A percentile compares a stretch with the other conserved stretches of the same genome.
Conservation (phyloP, 148 eudicot genomes). For the Vaccinium macrocarpon region DNA sequence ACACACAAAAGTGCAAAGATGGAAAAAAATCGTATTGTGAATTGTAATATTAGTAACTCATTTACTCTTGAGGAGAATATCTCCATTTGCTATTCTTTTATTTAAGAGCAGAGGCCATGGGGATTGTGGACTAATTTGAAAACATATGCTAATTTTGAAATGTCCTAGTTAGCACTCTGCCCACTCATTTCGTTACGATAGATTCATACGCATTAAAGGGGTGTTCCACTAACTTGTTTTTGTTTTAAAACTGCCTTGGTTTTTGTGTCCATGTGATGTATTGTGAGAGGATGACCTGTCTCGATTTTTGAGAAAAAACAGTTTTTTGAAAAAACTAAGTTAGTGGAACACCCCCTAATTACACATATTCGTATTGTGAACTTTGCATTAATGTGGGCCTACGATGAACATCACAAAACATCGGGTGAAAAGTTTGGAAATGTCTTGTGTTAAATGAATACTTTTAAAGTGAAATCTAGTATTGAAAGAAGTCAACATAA, state of each 20-base stretch:
- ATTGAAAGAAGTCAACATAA: background rate
- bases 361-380: background rate
- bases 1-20: background rate
- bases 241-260: too few species aligned
- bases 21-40: background rate
- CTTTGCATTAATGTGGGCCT: background rate
- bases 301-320: too few species aligned
- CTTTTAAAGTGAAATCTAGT: background rate
- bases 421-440: background rate
- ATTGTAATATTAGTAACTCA: background rate
- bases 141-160: background rate
- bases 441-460: background rate
- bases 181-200: too few species aligned
- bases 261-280: too few species aligned
- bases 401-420: background rate
- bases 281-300: too few species aligned
- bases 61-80: background rate
- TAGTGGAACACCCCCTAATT: too few species aligned
- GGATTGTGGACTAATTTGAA: too few species aligned
- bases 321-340: too few species aligned
- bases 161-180: too few species aligned
- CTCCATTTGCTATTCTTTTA: background rate
- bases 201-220: too few species aligned
- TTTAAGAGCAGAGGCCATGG: background rate
- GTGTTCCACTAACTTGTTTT: too few species aligned